A percentile compares a stretch with the other conserved stretches of the same genome.
phyloP scores from a whole-genome alignment of 192 early-diverging fungal genomes.

The Coemansia sp. region DNA sequence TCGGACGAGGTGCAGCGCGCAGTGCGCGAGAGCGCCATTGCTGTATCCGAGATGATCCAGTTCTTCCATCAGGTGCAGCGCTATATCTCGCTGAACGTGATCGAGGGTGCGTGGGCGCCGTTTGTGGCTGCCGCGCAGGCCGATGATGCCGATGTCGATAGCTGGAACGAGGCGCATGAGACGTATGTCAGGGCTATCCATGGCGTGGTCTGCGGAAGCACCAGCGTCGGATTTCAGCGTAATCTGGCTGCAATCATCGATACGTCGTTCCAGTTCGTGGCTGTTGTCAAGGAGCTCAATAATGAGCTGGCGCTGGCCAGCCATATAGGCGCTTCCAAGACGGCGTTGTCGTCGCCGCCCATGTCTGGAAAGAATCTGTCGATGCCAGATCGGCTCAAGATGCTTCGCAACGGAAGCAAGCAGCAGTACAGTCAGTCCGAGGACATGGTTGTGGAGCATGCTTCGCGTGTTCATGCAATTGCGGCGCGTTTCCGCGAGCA shows the following conservation, averaged over 20 bases:
- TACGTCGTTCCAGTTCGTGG: constrained; percentile 60
- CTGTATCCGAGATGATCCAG: constrained; percentile 86
- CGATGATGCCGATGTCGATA: constrained; percentile 71
- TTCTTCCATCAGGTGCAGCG: constrained; percentile 92
- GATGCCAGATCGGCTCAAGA: constrained; percentile 33
- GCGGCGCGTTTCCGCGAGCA: constrained; percentile 49
- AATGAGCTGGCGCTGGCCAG: constrained; percentile 48
- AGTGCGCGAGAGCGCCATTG: constrained; percentile 65
- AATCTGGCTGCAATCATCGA: constrained; percentile 62
- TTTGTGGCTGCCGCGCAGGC: constrained; percentile 54
- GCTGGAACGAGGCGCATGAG: constrained; percentile 73
- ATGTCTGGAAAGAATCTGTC: background rate
- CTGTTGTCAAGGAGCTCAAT: constrained; percentile 51
- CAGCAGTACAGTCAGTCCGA: constrained; percentile 22
- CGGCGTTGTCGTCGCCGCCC: background rate
- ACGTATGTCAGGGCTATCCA: constrained; percentile 70
- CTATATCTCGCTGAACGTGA: constrained; percentile 87
- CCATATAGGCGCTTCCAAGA: background rate
- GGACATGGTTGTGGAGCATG: constrained; percentile 47
- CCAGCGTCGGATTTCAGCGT: constrained; percentile 39
- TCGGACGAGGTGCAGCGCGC: constrained; percentile 50
- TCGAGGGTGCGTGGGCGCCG: constrained; percentile 88
- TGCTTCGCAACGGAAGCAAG: constrained; percentile 21
- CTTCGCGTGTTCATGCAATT: constrained; percentile 40
- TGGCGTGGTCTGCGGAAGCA: constrained; percentile 56